phyloP scores from a whole-genome alignment of 2,329 filamentous ascomycete species.

The Sclerotinia borealis region DNA sequence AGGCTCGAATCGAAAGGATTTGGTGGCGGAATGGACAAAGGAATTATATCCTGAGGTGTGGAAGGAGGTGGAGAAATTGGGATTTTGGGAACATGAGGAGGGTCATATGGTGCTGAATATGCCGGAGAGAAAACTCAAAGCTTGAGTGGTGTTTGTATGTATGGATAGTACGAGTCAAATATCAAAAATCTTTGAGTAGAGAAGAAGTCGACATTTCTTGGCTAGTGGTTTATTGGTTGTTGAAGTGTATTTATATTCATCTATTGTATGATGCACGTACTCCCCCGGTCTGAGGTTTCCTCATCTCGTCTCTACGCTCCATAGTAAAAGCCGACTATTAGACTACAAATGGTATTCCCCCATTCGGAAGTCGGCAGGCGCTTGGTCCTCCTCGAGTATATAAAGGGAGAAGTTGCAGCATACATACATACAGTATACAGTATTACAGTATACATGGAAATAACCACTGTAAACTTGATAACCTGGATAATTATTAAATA shows the following conservation, averaged over 20 bases:
- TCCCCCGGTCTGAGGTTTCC: no score
- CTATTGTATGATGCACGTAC: not conserved
- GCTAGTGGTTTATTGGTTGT: not conserved
- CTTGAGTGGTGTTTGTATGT: constrained; percentile 8
- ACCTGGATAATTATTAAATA: no score
- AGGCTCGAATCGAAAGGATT: constrained; percentile 56
- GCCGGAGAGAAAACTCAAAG: constrained; percentile 22
- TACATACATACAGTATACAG: no score
- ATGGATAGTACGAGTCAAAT: not conserved
- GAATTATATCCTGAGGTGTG: constrained; percentile 62
- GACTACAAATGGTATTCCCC: no score
- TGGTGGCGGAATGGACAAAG: constrained; percentile 70
- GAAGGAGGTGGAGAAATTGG: constrained; percentile 47
- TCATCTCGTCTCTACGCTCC: no score
- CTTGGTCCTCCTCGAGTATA: no score
- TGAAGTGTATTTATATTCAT: no score
- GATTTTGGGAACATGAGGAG: constrained; percentile 25
- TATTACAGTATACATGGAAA: no score
- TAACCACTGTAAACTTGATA: no score
- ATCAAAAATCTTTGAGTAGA: not conserved
- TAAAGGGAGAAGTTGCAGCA: no score
- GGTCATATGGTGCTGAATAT: constrained; percentile 28
- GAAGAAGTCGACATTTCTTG: not conserved
- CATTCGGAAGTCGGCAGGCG: no score
- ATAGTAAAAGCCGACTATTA: no score